Evolutionary conservation across 1,284 basidiomycete genomes (phyloP).

Genomic region (Lignosus rhinocerotis): DNA sequence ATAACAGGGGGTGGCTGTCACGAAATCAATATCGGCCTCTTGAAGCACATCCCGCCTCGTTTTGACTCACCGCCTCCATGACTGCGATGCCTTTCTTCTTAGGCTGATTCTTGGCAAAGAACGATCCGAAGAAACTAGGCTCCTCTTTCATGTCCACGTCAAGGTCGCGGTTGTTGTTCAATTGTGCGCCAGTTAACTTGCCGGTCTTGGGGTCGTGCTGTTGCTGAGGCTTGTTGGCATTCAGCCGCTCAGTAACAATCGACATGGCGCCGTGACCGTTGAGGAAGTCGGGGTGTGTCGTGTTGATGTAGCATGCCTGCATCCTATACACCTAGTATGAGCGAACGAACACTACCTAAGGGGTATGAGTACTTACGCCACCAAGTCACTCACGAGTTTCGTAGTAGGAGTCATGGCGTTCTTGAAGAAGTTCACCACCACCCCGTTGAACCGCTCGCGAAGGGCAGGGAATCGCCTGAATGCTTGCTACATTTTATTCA

Average conservation of each 20-base stretch:
- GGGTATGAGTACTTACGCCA: slow-evolving; percentile 56
- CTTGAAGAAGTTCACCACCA: slow-evolving; percentile 97
- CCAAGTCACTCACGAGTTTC: slow-evolving; percentile 92
- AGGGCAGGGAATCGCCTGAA: slow-evolving; percentile 96
- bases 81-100: slow-evolving; percentile 79
- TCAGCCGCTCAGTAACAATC: slow-evolving; percentile 85
- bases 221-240: slow-evolving; percentile 65
- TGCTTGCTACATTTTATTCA: slow-evolving; percentile 64
- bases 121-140: slow-evolving; percentile 92
- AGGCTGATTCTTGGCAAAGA: slow-evolving; percentile 67
- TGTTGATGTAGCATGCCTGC: slow-evolving; percentile 98
- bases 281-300: slow-evolving; percentile 98
- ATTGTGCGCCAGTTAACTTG: slow-evolving; percentile 58
- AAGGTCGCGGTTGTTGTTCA: slow-evolving; percentile 94
- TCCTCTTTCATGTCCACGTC: slow-evolving; percentile 90
- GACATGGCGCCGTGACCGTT: slow-evolving; percentile 96
- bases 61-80: slow-evolving; percentile 74
- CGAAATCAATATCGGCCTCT: not conserved
- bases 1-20: slow-evolving; percentile 82
- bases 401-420: slow-evolving; percentile 90
- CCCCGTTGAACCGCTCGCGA: slow-evolving; percentile 90
- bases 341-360: not conserved
- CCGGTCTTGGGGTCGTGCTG: slow-evolving; percentile 68
- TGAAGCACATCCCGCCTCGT: not conserved
- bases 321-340: slow-evolving; percentile 52